A percentile compares a stretch with the other conserved stretches of the same genome.
Evolutionary conservation across 1,139 yeast species (phyloP).

Genomic region (Arxiozyma slooffiae): DNA sequence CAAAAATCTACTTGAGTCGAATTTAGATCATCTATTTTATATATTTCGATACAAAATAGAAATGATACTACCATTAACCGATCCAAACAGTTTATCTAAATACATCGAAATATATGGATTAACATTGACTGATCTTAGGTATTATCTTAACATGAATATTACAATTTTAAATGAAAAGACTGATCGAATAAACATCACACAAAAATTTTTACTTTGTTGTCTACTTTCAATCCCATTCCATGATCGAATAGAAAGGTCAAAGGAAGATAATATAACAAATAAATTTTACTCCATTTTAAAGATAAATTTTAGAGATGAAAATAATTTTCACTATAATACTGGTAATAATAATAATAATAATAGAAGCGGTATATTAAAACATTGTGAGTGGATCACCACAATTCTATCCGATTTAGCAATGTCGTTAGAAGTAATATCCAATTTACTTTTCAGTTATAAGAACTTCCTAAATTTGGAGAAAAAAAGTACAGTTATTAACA

Average conservation of each 20-base stretch:
- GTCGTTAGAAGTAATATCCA: background rate
- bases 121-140: constrained; percentile 14
- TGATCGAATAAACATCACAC: constrained; percentile 13
- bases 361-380: background rate
- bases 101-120: constrained; percentile 21
- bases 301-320: background rate
- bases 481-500: background rate
- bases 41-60: constrained; percentile 10
- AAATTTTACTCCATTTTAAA: background rate
- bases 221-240: constrained; percentile 5
- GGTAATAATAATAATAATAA: background rate
- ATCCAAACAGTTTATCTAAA: constrained; percentile 12
- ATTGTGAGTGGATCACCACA: background rate
- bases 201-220: constrained; percentile 21
- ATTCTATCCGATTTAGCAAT: background rate
- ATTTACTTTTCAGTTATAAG: background rate
- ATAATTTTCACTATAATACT: background rate
- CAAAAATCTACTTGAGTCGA: constrained; percentile 13
- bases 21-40: constrained; percentile 18
- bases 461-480: background rate
- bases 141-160: constrained; percentile 10
- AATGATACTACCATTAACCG: constrained; percentile 12
- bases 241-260: background rate
- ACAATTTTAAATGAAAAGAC: constrained; percentile 13
- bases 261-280: background rate